Evolutionary conservation across 2,329 filamentous ascomycete species (phyloP).

Genomic region (Plectosphaerella plurivora): DNA sequence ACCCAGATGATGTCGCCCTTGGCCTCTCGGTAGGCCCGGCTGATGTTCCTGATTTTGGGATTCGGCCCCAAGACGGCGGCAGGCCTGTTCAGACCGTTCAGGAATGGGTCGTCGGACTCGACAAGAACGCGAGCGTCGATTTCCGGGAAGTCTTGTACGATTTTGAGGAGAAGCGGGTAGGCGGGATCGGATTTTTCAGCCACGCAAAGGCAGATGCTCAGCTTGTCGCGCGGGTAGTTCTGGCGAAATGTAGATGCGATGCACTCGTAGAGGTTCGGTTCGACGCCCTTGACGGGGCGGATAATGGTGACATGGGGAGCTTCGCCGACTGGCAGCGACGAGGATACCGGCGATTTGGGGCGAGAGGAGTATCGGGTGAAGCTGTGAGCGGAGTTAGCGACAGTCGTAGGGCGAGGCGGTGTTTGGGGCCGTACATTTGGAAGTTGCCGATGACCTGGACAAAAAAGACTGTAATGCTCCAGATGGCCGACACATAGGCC

Average conservation of each 20-base stretch:
- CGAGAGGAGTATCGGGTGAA: slow-evolving; percentile 49
- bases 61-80: slow-evolving; percentile 75
- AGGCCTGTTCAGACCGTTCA: slow-evolving; percentile 50
- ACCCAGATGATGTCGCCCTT: slow-evolving; percentile 89
- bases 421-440: slow-evolving; percentile 41
- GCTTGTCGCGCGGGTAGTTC: slow-evolving; percentile 69
- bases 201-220: slow-evolving; percentile 81
- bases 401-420: background rate
- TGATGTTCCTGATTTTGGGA: slow-evolving; percentile 98
- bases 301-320: slow-evolving; percentile 86
- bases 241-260: slow-evolving; percentile 82
- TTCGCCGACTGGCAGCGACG: slow-evolving; percentile 43
- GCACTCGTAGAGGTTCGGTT: slow-evolving; percentile 87
- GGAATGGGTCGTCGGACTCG: slow-evolving; percentile 73
- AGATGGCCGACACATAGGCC: slow-evolving; percentile 45
- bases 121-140: slow-evolving; percentile 71
- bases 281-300: slow-evolving; percentile 87
- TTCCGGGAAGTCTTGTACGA: slow-evolving; percentile 69
- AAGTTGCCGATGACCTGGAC: slow-evolving; percentile 53
- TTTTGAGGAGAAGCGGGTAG: slow-evolving; percentile 64
- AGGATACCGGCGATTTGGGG: slow-evolving; percentile 45
- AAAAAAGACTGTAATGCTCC: slow-evolving; percentile 46
- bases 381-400: slow-evolving; percentile 20
- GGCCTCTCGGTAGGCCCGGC: slow-evolving; percentile 84
- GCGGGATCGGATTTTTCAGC: slow-evolving; percentile 71